Evolutionary conservation across 2,329 filamentous ascomycete genomes (phyloP), one percentile per base, ranked within the genome.

Genomic region (Salinomyces thailandicus): DNA sequence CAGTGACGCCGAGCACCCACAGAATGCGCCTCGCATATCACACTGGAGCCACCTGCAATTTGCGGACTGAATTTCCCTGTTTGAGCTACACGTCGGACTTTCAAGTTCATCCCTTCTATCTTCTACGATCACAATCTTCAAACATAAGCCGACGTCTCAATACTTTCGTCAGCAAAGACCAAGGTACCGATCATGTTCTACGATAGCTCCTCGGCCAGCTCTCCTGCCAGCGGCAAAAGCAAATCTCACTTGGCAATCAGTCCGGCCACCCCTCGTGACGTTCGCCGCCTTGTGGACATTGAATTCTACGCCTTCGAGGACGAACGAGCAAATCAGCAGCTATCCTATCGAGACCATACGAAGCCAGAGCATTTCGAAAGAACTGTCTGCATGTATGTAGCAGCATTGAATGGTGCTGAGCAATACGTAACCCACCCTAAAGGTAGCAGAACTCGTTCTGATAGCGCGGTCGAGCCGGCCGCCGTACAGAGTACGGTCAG

Each of bases 301-400:
- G 62, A 67, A 42, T 67, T 67, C 43, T 56, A 61, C 33, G 54
- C 54, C 12, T 58, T 57, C 32, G 48, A 47, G 32, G 38, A 57
- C 18, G 54, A 58, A 38, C 45, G 47, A 17, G 52, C 48, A 17
- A 57, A 57, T 33, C 54, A 58, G 19, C 43, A 51, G 17, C 48
- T 57, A 12, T 57, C 54, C 2, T 57, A 51, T 40, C 45, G 54
- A 22, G 50, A 56, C 27, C 38, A 45, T 18, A 39, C 43, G 9
- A 44, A 56, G 19, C 48, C 51, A 2, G 42, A 39, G 18, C 52
- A 57, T 30, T 45, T 50, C 35, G 41, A 52, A 36, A 46, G 53
- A 31, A 44, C 51, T 2, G 38, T 52, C 3, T 14, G 38, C 7
- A 24, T 37, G 14, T 47, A 47, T 20, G 18, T 14, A 11, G 22